These are phyloP conservation scores for Saccharomycopsis oosterbeekiorum DNA, from an alignment of 805 yeast genomes.

Conservation along the genomic window DNA sequence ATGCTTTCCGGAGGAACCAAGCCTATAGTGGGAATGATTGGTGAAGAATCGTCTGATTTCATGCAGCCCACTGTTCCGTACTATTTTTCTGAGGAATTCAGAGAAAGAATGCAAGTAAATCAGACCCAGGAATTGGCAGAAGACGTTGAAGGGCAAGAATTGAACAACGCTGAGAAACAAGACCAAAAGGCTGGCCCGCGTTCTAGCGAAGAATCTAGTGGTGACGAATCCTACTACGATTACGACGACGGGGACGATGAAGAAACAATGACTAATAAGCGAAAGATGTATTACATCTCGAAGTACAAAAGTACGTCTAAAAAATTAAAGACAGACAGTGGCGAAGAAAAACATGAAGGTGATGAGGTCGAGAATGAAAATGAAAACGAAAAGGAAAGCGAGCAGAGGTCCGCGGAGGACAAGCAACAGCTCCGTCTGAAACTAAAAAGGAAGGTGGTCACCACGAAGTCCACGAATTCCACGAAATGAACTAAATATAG, in stretches of 20 bases:
- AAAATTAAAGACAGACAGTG: background rate
- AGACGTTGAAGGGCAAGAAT: background rate
- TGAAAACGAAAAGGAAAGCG: background rate
- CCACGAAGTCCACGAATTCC: background rate
- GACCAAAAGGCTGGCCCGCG: background rate
- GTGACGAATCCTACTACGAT: background rate
- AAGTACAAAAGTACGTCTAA: background rate
- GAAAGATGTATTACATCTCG: background rate
- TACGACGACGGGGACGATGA: background rate
- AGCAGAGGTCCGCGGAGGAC: too few relatives aligned
- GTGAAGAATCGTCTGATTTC: slow-evolving; percentile 1
- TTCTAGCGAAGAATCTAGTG: background rate
- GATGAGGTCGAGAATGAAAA: background rate
- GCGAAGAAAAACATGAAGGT: background rate
- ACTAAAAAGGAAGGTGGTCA: background rate
- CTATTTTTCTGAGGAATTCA: slow-evolving; percentile 22
- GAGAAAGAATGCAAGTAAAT: slow-evolving; percentile 25
- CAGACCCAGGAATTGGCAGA: background rate
- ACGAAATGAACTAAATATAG: too few relatives aligned
- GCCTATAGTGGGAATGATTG: slow-evolving; percentile 4
- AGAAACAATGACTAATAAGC: background rate
- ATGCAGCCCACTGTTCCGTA: slow-evolving; percentile 17
- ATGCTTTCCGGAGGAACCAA: background rate
- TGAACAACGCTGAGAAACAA: background rate
- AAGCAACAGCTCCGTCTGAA: background rate